A percentile compares a stretch with the other conserved stretches of the same genome.
Evolutionary conservation across 2,329 filamentous ascomycete genomes (phyloP).

Genomic region (Fusarium paranaense): DNA sequence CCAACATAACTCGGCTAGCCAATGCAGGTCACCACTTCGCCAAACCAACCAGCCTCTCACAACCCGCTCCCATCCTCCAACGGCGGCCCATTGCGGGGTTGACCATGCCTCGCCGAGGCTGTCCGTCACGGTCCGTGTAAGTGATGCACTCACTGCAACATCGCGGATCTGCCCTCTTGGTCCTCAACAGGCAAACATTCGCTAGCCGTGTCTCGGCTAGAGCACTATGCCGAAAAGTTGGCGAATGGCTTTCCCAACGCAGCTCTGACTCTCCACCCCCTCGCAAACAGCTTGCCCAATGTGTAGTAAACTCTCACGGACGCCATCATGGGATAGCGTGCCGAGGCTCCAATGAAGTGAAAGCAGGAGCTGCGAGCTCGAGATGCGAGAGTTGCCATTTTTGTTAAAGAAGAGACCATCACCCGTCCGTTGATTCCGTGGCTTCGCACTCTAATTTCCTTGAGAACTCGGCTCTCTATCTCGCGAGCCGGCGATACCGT

Average conservation of each 20-base stretch:
- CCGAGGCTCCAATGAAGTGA: constrained; percentile 14
- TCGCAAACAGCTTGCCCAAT: constrained; percentile 3
- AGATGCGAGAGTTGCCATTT: neutral
- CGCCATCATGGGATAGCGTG: constrained; percentile 23
- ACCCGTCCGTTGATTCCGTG: neutral
- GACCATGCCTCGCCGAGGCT: constrained; percentile 12
- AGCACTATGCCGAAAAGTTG: neutral
- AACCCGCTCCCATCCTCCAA: constrained; percentile 7
- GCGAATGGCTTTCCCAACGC: constrained; percentile 18
- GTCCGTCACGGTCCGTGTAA: neutral
- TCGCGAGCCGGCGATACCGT: neutral
- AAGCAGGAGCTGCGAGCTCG: neutral
- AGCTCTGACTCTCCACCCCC: constrained; percentile 20
- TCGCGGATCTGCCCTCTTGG: neutral
- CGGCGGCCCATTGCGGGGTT: constrained; percentile 30
- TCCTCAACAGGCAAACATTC: neutral
- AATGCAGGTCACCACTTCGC: constrained; percentile 43
- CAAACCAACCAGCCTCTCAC: constrained; percentile 24
- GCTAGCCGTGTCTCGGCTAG: constrained; percentile 2
- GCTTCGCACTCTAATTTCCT: neutral
- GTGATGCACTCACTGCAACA: neutral
- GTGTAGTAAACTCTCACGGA: neutral
- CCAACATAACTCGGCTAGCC: constrained; percentile 35
- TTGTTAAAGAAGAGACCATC: neutral
- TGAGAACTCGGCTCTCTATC: neutral